Evolutionary conservation across 2,329 filamentous ascomycete species (phyloP).

Genomic region (Pyricularia grisea): DNA sequence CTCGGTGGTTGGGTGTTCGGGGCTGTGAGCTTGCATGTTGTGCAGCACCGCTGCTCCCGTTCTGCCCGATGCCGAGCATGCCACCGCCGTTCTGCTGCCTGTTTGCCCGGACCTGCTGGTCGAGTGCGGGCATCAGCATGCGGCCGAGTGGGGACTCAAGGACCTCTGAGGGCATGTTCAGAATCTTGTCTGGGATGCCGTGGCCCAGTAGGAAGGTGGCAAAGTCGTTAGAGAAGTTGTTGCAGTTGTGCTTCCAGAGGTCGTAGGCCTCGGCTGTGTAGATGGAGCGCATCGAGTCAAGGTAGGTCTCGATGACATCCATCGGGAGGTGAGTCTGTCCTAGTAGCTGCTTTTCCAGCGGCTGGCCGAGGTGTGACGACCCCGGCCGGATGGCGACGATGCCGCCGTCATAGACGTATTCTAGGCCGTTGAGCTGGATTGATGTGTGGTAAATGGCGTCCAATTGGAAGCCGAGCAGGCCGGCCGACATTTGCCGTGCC

Average conservation of each 20-base stretch:
- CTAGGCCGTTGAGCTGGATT: constrained; percentile 71
- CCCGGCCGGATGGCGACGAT: constrained; percentile 76
- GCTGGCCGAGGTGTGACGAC: constrained; percentile 75
- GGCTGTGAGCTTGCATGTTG: neutral
- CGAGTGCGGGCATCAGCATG: constrained; percentile 69
- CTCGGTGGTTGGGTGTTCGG: constrained; percentile 17
- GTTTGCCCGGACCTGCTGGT: constrained; percentile 38
- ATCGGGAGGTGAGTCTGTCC: constrained; percentile 70
- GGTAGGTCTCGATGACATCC: constrained; percentile 77
- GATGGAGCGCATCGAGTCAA: constrained; percentile 72
- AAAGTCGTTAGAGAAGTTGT: constrained; percentile 93
- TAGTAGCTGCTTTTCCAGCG: constrained; percentile 66
- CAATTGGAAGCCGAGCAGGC: constrained; percentile 50
- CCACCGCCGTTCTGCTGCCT: constrained; percentile 32
- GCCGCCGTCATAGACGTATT: constrained; percentile 86
- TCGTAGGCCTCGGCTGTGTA: constrained; percentile 88
- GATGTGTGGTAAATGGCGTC: constrained; percentile 96
- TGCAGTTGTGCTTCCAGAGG: constrained; percentile 87
- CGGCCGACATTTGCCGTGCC: constrained; percentile 43
- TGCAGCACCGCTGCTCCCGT: neutral
- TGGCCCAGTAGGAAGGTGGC: constrained; percentile 81
- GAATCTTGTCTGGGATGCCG: constrained; percentile 81
- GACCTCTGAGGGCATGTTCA: constrained; percentile 75
- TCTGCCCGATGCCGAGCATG: constrained; percentile 24
- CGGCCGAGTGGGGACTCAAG: constrained; percentile 79